Base-by-base conservation (phyloP, 1,139 yeast genomes). In the Yamadazyma triangularis region DNA sequence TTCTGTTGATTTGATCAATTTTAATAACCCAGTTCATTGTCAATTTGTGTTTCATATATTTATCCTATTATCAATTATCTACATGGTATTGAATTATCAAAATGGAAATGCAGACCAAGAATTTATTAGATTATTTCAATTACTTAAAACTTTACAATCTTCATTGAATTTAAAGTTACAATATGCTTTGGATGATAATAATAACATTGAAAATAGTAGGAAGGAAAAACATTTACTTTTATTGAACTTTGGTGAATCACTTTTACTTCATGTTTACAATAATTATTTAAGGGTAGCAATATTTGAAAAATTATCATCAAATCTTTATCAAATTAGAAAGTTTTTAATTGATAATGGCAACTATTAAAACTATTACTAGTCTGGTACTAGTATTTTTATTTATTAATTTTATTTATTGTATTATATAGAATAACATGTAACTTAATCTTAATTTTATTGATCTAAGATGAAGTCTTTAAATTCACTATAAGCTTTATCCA, bases 401-500 rank as follows among this genome's bases (percentile, higher is more conserved):
- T 23, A n/a, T n/a, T n/a, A n/a, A n/a, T n/a, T n/a, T n/a, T n/a
- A 4, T 23, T 12, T 23, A 12, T 12, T 21, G 23, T 21, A 21
- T 23, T 23, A 12, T 23, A 23, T 11, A 23, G 14, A 23, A 12
- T n/a, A 13, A 21, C n/a, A n/a, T 21, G 12, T 21, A 11, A 21
- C 7, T 21, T 21, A 21, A 18, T 18, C 9, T 18, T 18, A n/a
- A n/a, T n/a, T n/a, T n/a, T 31, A 31, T 34, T 52, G 46, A 15
- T 58, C 65, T 43, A 83, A 67, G 42, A 88, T 80, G 52, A 87
- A 91, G 24, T 69, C 75, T 60, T 78, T 86, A 52, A 91, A 74
- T 58, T 89, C 87, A 26, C 50, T 47, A 64, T 91, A 91, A 15
- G 98, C 96, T 55, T 68, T 79, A 24, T 91, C 96, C 47, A 91